Percentiles rank a stretch among this genome's conserved stretches.
phyloP scores from a whole-genome alignment of 768 basidiomycete species.

The Lactarius indigo region DNA sequence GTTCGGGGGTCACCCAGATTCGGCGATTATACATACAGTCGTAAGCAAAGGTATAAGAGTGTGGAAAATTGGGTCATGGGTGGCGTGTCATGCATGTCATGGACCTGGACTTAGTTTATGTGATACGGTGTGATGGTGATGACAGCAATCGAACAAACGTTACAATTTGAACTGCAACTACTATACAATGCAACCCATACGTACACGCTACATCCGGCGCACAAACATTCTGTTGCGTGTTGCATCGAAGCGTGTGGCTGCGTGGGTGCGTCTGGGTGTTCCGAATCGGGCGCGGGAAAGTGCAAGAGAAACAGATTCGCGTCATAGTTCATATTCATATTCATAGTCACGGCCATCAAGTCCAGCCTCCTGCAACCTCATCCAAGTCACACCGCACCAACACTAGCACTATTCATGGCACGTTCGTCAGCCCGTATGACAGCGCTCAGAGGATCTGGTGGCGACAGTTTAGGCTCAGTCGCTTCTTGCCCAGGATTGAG shows the following conservation, averaged over 20 bases:
- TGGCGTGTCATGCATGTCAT: background rate
- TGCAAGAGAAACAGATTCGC: background rate
- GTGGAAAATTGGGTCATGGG: background rate
- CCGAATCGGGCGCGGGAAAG: background rate
- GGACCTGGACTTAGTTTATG: slow-evolving; percentile 1
- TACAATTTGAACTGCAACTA: background rate
- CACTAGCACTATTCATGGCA: background rate
- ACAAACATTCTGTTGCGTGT: background rate
- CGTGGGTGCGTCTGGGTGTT: background rate
- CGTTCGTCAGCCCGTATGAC: slow-evolving; percentile 2
- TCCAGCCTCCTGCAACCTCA: slow-evolving; percentile 4
- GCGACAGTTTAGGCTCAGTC: slow-evolving; percentile 41
- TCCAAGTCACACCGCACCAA: background rate
- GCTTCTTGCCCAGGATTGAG: slow-evolving; percentile 50
- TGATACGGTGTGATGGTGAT: background rate
- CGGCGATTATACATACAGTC: background rate
- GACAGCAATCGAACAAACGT: background rate
- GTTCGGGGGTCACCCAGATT: background rate
- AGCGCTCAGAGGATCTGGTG: slow-evolving; percentile 35
- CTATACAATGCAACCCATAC: background rate
- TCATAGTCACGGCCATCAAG: background rate
- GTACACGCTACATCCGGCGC: background rate
- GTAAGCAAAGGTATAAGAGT: background rate
- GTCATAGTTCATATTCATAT: background rate
- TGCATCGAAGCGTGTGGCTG: background rate